Conservation (phyloP, 2,329 filamentous ascomycete genomes). For the Colletotrichum incanum region DNA sequence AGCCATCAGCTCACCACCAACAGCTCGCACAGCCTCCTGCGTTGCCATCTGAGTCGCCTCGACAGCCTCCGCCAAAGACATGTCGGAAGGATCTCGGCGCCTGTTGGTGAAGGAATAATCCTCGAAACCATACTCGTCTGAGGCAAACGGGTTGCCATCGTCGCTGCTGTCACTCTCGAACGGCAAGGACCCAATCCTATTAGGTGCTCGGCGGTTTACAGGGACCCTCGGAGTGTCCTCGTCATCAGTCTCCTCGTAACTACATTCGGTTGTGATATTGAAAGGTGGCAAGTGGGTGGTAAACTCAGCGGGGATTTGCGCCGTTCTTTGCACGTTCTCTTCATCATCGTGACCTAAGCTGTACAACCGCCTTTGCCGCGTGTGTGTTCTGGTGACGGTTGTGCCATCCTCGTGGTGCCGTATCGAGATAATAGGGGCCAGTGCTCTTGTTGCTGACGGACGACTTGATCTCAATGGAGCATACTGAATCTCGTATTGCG, state of each 20-base stretch:
- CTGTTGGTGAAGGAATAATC: slow-evolving; percentile 46
- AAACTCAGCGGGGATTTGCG: slow-evolving; percentile 73
- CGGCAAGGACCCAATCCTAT: slow-evolving; percentile 69
- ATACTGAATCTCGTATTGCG: slow-evolving; percentile 83
- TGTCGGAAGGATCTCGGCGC: slow-evolving; percentile 45
- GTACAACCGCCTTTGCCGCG: slow-evolving; percentile 62
- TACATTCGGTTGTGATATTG: slow-evolving; percentile 72
- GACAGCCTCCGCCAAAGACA: slow-evolving; percentile 56
- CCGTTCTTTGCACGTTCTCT: slow-evolving; percentile 62
- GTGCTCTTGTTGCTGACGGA: slow-evolving; percentile 42
- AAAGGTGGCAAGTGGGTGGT: slow-evolving; percentile 64
- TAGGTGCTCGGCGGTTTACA: slow-evolving; percentile 59
- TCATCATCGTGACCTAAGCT: slow-evolving; percentile 61
- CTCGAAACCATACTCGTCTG: slow-evolving; percentile 55
- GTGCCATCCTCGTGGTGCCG: slow-evolving; percentile 68
- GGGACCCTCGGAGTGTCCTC: slow-evolving; percentile 42
- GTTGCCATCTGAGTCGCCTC: slow-evolving; percentile 68
- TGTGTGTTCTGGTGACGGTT: slow-evolving; percentile 60
- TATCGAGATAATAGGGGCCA: slow-evolving; percentile 63
- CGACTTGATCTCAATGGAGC: slow-evolving; percentile 50
- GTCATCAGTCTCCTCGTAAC: slow-evolving; percentile 70
- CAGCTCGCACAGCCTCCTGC: slow-evolving; percentile 70
- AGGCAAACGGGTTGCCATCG: slow-evolving; percentile 47
- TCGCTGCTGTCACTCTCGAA: slow-evolving; percentile 68
- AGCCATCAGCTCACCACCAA: slow-evolving; percentile 74